Evolutionary conservation across 2,329 filamentous ascomycete genomes (phyloP), one percentile per base, ranked within the genome.

Genomic region (Penicillium concentricum): DNA sequence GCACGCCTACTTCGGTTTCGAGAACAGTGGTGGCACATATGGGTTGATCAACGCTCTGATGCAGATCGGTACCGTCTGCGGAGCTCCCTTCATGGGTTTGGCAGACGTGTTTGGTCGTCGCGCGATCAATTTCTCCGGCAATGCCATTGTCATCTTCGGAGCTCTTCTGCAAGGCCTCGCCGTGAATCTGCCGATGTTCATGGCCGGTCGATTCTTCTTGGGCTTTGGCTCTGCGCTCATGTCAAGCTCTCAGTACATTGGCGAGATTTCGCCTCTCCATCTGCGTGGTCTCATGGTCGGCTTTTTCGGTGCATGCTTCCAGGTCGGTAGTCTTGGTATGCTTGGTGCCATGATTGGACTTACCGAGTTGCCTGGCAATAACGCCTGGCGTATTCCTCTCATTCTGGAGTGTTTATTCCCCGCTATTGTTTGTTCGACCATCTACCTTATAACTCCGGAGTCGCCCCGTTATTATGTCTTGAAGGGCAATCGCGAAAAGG

Each of bases 61-160:
- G 79, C 76, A 72, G 12, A 78, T 81, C 38, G 78, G 78, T 24
- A 76, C 69, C 7, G 74, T 81, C 46, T 72, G 73, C 52, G 80
- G 81, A 18, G 77, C 81, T 4, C 81, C 80, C 0, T 80, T 83
- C 46, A 73, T 82, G 51, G 73, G 76, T 7, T 72, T 82, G 8
- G 77, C 79, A 59, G 81, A 83, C 66, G 73, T 81, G 8, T 77
- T 82, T 61, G 81, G 82, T 43, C 77, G 81, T 53, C 78, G 81
- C 57, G 79, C 78, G 6, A 72, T 79, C 65, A 80, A 78, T 59
- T 80, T 80, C 47, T 46, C 74, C 10, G 79, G 79, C 4, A 81
- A 80, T 47, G 57, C 67, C 22, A 69, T 81, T 43, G 77, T 80
- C n/a, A 68, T 80, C 30, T 61, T 75, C n/a, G 75, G 77, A 5